Base-by-base conservation (phyloP, 2,329 filamentous ascomycete species). In the Microcyclospora pomicola region DNA sequence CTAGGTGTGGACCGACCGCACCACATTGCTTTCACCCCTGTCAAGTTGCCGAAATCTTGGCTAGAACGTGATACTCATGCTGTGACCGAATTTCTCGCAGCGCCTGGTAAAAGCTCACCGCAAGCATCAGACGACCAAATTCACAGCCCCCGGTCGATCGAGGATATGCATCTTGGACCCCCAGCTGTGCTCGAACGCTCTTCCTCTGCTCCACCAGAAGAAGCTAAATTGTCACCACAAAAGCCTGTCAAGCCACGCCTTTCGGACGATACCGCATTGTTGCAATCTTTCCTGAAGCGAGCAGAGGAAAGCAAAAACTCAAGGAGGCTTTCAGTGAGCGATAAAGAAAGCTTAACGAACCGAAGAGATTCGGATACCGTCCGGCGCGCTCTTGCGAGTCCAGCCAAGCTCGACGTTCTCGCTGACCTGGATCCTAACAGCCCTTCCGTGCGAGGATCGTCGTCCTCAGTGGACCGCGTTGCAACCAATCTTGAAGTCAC, bases 251-350 rank as follows among this genome's bases (percentile, higher is more conserved):
- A 50, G 30, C 54, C 55, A 46, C 60, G 40, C 42, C 59, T 48
- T 34, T 68, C 43, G 52, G 65, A 67, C 38, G 66, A 69, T 42
- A 69, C 66, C 6, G 66, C 65, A 1, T 49, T 68, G 12, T 52
- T 70, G 5, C 65, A 66, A 42, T 64, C 66, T 28, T 70, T 69
- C 44, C 58, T 70, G 31, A 65, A 54, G 13, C 63, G 65, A 7
- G 64, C 65, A n/a, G 64, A 61, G n/a, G 60, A 65, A 24, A 66
- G 55, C 44, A 68, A 65, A 46, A 61, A 38, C 12, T 39, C 45
- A 12, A 39, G 45, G 24, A 43, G 45, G 14, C 16, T 49, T 9
- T 50, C 49, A 9, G 45, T 45, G 12, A 49, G 59, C 15, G 60
- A 59, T 31, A 59, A 62, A 12, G 58, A 62, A 32, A 67, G 65